Conservation (phyloP, 768 basidiomycete species). For the Mrakia gelida region DNA sequence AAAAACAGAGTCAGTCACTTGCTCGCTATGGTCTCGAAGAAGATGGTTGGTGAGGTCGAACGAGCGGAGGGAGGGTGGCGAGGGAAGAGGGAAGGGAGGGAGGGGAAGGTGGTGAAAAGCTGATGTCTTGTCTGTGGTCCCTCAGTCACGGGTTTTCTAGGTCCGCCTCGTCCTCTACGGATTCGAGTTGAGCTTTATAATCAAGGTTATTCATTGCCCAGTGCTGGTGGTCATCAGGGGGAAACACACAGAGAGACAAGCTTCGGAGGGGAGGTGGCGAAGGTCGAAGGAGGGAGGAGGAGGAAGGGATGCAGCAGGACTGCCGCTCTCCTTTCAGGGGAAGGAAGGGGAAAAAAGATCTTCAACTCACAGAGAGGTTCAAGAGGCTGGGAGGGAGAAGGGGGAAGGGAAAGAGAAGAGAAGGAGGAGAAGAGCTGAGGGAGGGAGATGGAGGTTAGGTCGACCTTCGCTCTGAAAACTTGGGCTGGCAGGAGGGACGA, state of each 20-base stretch:
- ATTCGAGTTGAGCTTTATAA: slow-evolving; percentile 32
- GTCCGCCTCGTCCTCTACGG: slow-evolving; percentile 26
- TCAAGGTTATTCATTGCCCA: slow-evolving; percentile 32
- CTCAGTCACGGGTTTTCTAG: slow-evolving; percentile 34
- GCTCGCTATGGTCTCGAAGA: not conserved
- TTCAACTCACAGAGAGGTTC: too few species aligned
- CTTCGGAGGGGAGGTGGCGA: not conserved
- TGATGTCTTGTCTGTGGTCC: not conserved
- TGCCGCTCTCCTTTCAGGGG: too few species aligned
- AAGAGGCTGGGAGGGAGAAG: too few species aligned
- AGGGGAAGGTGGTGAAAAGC: not conserved
- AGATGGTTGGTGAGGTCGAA: not conserved
- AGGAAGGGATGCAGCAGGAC: not conserved
- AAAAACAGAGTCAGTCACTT: not conserved
- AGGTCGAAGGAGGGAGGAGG: not conserved
- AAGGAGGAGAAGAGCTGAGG: too few species aligned
- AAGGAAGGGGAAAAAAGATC: too few species aligned
- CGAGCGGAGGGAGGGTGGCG: not conserved
- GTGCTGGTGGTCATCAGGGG: slow-evolving; percentile 33
- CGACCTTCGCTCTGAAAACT: too few species aligned
- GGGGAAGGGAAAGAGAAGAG: too few species aligned
- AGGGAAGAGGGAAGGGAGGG: not conserved
- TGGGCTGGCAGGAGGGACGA: too few species aligned
- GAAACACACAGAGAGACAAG: slow-evolving; percentile 3
- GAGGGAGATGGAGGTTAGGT: too few species aligned